Evolutionary conservation across 805 yeast genomes (phyloP).

Genomic region (Starmera caribaea): DNA sequence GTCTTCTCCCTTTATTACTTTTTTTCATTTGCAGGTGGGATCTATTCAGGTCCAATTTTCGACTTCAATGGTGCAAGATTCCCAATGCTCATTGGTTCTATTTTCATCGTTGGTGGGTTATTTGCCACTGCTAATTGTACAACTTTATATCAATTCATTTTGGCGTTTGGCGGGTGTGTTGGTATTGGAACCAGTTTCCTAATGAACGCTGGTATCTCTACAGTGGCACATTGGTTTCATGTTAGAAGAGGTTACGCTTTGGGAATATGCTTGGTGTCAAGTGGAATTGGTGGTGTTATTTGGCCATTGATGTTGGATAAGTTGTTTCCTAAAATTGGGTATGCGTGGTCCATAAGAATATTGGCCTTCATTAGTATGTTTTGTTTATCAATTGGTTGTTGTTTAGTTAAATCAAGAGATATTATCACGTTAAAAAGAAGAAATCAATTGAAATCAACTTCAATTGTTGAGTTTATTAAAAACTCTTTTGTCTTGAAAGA

Average conservation of each 20-base stretch:
- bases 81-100: constrained; percentile 35
- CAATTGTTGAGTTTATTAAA: background rate
- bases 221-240: constrained; percentile 53
- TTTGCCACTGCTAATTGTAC: constrained; percentile 42
- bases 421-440: constrained; percentile 7
- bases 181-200: constrained; percentile 46
- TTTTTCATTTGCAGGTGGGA: constrained; percentile 19
- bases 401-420: constrained; percentile 27
- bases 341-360: constrained; percentile 48
- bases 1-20: constrained; percentile 35
- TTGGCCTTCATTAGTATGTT: constrained; percentile 26
- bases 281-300: constrained; percentile 56
- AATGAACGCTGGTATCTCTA: constrained; percentile 45
- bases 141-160: constrained; percentile 46
- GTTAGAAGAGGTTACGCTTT: constrained; percentile 48
- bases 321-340: constrained; percentile 40
- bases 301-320: constrained; percentile 45
- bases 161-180: constrained; percentile 42
- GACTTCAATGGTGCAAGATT: constrained; percentile 47
- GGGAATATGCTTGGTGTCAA: constrained; percentile 57
- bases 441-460: constrained; percentile 1
- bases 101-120: constrained; percentile 36
- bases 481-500: constrained; percentile 8
- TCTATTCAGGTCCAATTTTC: constrained; percentile 38
- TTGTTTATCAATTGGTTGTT: constrained; percentile 19